A percentile compares a stretch with the other conserved stretches of the same genome.
phyloP scores from a whole-genome alignment of 1,139 yeast genomes.

The Geotrichum phurueaensis region DNA sequence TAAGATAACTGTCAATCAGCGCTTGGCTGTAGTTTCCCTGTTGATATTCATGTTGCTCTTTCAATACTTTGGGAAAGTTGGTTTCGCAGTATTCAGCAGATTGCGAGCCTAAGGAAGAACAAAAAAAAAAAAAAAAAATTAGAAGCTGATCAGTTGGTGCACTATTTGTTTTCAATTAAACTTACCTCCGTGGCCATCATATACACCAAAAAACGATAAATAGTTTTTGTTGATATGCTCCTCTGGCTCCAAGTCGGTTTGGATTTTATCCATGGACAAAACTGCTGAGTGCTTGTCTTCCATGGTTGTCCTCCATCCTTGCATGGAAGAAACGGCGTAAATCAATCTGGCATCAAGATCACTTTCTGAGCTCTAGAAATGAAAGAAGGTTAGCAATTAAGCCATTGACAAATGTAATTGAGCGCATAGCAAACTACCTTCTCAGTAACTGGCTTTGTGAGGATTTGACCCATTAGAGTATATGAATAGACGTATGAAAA shows the following conservation, averaged over 20 bases:
- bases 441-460: constrained; percentile 64
- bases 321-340: constrained; percentile 91
- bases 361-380: constrained; percentile 52
- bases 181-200: constrained; percentile 93
- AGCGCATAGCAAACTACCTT: constrained; percentile 35
- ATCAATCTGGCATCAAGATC: constrained; percentile 64
- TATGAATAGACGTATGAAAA: neutral
- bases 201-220: constrained; percentile 84
- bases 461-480: constrained; percentile 61
- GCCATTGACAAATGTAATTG: neutral
- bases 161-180: neutral
- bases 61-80: constrained; percentile 63
- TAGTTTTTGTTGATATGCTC: constrained; percentile 26
- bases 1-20: constrained; percentile 75
- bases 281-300: constrained; percentile 95
- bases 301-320: constrained; percentile 98
- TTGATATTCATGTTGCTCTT: constrained; percentile 53
- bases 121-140: neutral
- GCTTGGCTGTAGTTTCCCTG: constrained; percentile 61
- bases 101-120: constrained; percentile 41
- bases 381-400: neutral
- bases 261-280: constrained; percentile 39
- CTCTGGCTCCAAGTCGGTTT: neutral
- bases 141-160: neutral
- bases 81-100: constrained; percentile 88